Evolutionary conservation across 106 monocot genomes (phyloP), one percentile per base, ranked within the genome.

Genomic region (Platanthera guangdongensis): DNA sequence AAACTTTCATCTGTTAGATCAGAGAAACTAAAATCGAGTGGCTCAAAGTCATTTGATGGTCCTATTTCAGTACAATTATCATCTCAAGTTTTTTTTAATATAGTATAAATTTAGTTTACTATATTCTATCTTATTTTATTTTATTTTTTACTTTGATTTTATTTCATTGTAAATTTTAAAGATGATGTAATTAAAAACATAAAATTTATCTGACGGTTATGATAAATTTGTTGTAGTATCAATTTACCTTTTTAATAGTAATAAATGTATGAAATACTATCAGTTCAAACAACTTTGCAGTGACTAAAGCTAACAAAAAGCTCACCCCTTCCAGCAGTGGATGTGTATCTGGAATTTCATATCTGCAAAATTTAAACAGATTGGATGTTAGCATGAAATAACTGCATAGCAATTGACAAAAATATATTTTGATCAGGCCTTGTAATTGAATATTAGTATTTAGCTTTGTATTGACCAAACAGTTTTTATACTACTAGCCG

Each of bases 301-400:
- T 12, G 65, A 12, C 65, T 32, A 30, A 46, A 70, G 1, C 47
- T 2, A 39, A 51, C 9, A 50, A 74, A 69, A 25, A 80, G 8
- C 85, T 81, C 62, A 89, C 88, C 71, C 83, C 81, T 83, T 89
- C 75, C 32, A 89, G 51, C 57, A 89, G 79, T 15, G 77, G 86
- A 50, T 86, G 86, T 32, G 69, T 50, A 77, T 86, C 86, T 77
- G 86, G 86, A 79, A 89, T 79, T 80, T 85, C 86, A 84, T 89
- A 89, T 22, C 88, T 89, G 81, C 68, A 78, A 51, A 14, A 25
- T 19, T 16, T 2, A 54, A 81, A 6, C 39, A 39, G 65, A 55
- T 48, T 50, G n/a, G 70, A 77, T 15, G 53, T 71, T 52, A 79
- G 45, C 52, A 39, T 46, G 22, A 65, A 14, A 47, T 2, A 3